phyloP scores from a whole-genome alignment of 768 basidiomycete species.

The Pisolithus orientalis region DNA sequence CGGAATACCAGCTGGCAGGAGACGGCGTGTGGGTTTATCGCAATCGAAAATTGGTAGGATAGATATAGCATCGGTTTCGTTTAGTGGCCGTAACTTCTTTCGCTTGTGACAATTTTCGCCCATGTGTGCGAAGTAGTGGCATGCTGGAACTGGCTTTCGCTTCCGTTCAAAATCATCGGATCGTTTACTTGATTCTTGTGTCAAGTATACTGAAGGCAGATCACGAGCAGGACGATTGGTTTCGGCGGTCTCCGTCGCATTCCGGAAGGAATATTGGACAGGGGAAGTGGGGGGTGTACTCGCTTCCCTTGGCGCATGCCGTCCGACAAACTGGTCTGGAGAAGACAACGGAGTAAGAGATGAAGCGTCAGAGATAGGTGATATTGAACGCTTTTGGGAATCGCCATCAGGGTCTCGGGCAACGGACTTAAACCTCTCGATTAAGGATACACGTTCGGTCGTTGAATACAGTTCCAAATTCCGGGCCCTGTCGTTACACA shows the following conservation, averaged over 20 bases:
- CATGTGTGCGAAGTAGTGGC: slow-evolving; percentile 1
- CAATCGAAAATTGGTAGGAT: slow-evolving; percentile 1
- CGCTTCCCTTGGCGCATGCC: slow-evolving; percentile 1
- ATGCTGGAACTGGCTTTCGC: slow-evolving; percentile 10
- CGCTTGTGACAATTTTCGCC: neutral
- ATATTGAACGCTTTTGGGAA: slow-evolving; percentile 9
- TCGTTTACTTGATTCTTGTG: slow-evolving; percentile 9
- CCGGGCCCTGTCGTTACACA: neutral
- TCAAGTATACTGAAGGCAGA: neutral
- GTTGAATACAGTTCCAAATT: slow-evolving; percentile 5
- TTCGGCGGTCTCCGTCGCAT: neutral
- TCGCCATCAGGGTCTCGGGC: slow-evolving; percentile 7
- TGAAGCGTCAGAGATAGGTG: slow-evolving; percentile 23
- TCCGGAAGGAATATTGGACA: neutral
- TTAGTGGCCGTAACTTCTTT: slow-evolving; percentile 7
- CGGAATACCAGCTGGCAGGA: slow-evolving; percentile 44
- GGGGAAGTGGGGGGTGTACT: slow-evolving; percentile 18
- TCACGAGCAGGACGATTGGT: neutral
- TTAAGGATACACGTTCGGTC: slow-evolving; percentile 16
- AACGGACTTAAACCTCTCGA: slow-evolving; percentile 24
- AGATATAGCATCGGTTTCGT: neutral
- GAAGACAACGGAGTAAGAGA: slow-evolving; percentile 27
- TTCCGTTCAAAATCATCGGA: slow-evolving; percentile 10
- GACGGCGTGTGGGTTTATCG: slow-evolving; percentile 29
- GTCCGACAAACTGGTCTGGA: slow-evolving; percentile 8